phyloP scores from a whole-genome alignment of 139 green algal genomes.

The Chlamydomonas incerta region DNA sequence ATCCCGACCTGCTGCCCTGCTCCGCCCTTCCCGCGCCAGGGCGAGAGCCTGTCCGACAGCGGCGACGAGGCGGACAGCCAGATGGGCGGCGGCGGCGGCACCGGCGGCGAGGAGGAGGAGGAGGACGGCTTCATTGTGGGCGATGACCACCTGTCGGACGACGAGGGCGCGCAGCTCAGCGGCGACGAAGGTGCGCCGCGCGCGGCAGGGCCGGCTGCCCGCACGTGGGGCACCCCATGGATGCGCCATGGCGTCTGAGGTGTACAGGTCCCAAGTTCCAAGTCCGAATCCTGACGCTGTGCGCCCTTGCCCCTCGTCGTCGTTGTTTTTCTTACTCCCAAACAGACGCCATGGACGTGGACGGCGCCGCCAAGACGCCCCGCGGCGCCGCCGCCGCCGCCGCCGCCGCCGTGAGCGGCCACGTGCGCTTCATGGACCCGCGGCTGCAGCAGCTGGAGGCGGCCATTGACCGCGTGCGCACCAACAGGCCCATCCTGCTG shows the following conservation, averaged over 20 bases:
- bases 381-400: neutral
- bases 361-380: constrained; percentile 5
- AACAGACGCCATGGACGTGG: constrained; percentile 25
- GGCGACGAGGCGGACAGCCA: constrained; percentile 18
- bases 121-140: constrained; percentile 80
- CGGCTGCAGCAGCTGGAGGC: constrained; percentile 48
- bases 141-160: constrained; percentile 81
- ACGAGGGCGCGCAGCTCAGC: constrained; percentile 69
- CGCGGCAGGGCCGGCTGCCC: no score
- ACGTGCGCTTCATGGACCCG: constrained; percentile 3
- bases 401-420: neutral
- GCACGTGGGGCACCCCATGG: no score
- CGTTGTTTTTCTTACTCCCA: no score
- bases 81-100: constrained; percentile 37
- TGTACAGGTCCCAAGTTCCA: no score
- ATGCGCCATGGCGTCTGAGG: no score
- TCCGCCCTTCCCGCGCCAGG: no score
- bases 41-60: constrained; percentile 44
- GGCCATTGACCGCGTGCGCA: constrained; percentile 55
- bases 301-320: no score
- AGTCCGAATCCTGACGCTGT: no score
- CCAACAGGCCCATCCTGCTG: constrained; percentile 63
- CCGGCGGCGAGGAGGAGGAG: constrained; percentile 71
- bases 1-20: no score
- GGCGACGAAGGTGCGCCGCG: constrained; percentile 15